A percentile compares a stretch with the other conserved stretches of the same genome.
Evolutionary conservation across 202 grass and related monocot genomes (phyloP).

Genomic region (Brachypodium distachyon): DNA sequence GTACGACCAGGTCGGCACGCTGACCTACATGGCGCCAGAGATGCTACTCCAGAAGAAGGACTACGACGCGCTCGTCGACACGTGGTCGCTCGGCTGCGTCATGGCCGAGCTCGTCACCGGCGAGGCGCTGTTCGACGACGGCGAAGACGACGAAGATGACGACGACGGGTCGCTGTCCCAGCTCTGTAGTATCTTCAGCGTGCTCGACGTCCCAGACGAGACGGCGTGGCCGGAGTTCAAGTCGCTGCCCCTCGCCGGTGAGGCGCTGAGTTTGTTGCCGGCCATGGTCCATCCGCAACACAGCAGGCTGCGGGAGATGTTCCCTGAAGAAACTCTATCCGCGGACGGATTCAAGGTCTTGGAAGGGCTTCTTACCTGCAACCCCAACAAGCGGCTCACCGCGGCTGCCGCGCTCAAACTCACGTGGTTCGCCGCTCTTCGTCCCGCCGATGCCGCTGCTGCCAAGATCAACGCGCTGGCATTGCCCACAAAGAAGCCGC

Average conservation of each 20-base stretch:
- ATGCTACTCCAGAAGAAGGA: neutral
- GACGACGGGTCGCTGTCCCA: neutral
- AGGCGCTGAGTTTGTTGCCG: neutral
- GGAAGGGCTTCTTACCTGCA: neutral
- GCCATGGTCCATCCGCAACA: neutral
- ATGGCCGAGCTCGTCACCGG: conserved; percentile 33
- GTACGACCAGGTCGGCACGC: neutral
- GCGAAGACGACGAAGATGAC: neutral
- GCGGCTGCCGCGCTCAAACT: neutral
- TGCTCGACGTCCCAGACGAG: neutral
- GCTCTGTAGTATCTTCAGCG: neutral
- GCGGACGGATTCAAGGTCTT: neutral
- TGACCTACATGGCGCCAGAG: conserved; percentile 30
- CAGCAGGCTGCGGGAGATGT: neutral
- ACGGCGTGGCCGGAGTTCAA: neutral
- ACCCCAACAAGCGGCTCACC: neutral
- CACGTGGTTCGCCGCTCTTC: neutral
- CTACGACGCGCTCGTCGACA: conserved; percentile 17
- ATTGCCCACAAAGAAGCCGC: neutral
- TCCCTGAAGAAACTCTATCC: neutral
- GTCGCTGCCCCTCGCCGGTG: neutral
- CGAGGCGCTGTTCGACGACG: neutral
- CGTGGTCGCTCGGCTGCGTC: conserved; percentile 35
- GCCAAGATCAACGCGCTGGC: neutral
- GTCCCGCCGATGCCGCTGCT: neutral